Percentiles rank a stretch among this genome's conserved stretches.
These are phyloP conservation scores for Aspergillus latus DNA, from an alignment of 2,329 filamentous ascomycete species.

Conservation along the genomic window DNA sequence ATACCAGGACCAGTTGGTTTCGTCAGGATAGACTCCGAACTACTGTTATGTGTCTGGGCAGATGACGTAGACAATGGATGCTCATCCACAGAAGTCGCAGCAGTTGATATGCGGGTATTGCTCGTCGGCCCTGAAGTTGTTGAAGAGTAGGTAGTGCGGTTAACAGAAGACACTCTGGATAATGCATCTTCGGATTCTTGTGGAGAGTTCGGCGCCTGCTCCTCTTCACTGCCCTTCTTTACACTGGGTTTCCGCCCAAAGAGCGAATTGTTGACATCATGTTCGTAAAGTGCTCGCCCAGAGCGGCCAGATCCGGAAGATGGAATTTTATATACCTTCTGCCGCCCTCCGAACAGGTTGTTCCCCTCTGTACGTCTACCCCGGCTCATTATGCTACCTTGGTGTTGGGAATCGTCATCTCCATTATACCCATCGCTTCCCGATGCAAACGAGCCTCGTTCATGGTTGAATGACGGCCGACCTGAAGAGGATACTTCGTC, in stretches of 20 bases:
- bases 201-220: constrained; percentile 41
- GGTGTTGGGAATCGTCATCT: constrained; percentile 60
- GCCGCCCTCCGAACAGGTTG: constrained; percentile 87
- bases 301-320: constrained; percentile 41
- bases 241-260: constrained; percentile 69
- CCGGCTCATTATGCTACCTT: constrained; percentile 75
- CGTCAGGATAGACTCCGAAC: constrained; percentile 24
- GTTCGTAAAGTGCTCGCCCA: constrained; percentile 74
- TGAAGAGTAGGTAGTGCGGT: constrained; percentile 80
- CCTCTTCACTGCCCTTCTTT: constrained; percentile 51
- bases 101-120: constrained; percentile 74
- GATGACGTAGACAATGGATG: constrained; percentile 48
- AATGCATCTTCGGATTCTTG: constrained; percentile 48
- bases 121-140: constrained; percentile 72
- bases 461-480: constrained; percentile 59
- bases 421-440: constrained; percentile 60
- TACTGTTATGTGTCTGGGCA: constrained; percentile 17
- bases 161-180: constrained; percentile 66
- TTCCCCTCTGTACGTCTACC: constrained; percentile 85
- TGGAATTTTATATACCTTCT: constrained; percentile 90
- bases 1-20: constrained; percentile 31
- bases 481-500: constrained; percentile 74
- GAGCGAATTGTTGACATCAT: constrained; percentile 74
- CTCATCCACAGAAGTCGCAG: constrained; percentile 84
- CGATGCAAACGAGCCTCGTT: constrained; percentile 65